Base-by-base conservation (phyloP, 805 yeast genomes). In the Martiniozyma abietophila region DNA sequence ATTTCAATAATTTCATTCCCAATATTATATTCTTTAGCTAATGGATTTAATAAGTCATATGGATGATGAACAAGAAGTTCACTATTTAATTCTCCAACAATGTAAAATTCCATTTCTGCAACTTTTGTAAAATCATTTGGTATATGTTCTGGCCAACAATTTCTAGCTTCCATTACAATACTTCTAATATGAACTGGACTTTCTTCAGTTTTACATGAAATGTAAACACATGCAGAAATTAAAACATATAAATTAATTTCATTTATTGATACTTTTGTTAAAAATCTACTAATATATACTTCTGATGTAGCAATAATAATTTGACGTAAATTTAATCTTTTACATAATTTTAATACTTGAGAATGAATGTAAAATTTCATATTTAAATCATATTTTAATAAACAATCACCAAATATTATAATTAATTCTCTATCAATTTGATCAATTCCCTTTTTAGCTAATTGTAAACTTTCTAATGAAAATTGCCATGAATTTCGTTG, bases 141-240 rank as follows among this genome's bases (percentile, higher is more conserved):
- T 24, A 89, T 79, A 48, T 77, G 84, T 49, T 88, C 96, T 0
- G 97, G 96, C 97, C 97, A 89, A 25, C 85, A 59, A 25, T 79
- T 79, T 34, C 95, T 61, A 2, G 96, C 92, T 51, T 89, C 97
- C 14, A 76, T 67, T 16, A 84, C 72, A 8, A 92, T 68, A 1
- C 88, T 73, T 36, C 96, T 61, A 8, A 92, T 85, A 51, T 92
- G 96, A 50, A 82, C 94, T 1, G 98, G 97, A 46, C 84, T 80
- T 56, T 92, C 98, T 54, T 92, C 97, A 22, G 86, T 80, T 53
- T 92, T 89, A 60, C 96, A 81, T 0, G 96, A 88, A 20, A 92
- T 66, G 49, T 92, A 92, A 2, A 89, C 67, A 45, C 92, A 77
- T 0, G 97, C 76, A 1, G 98, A 76, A 8, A 85, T 79, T 36